Percentiles rank a stretch among this genome's conserved stretches.
phyloP scores from a whole-genome alignment of 306 rosid genomes.

The Sesbania bispinosa region DNA sequence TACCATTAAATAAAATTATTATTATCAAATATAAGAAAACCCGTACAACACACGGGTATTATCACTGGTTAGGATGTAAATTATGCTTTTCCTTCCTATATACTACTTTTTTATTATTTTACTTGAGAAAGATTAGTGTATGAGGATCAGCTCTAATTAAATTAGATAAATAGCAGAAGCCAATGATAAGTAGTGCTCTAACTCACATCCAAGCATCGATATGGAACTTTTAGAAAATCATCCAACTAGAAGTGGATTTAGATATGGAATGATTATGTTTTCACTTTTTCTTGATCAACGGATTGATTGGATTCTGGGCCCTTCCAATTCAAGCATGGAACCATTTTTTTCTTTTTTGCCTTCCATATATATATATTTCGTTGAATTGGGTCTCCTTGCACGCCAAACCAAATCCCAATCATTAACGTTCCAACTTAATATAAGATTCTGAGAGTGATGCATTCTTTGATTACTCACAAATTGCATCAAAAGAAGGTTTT shows the following conservation, averaged over 20 bases:
- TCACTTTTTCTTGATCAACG: slow-evolving; percentile 8
- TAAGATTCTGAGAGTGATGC: slow-evolving; percentile 16
- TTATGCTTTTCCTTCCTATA: background rate
- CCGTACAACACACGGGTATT: no score
- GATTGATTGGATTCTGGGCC: slow-evolving; percentile 21
- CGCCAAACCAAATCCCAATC: slow-evolving; percentile 37
- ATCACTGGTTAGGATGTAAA: background rate
- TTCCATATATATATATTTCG: background rate
- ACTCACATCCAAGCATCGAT: background rate
- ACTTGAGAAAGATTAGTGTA: background rate
- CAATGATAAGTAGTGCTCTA: slow-evolving; percentile 7
- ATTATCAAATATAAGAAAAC: no score
- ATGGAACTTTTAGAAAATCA: background rate
- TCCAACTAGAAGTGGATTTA: slow-evolving; percentile 12
- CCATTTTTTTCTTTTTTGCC: background rate
- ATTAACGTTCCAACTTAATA: slow-evolving; percentile 13
- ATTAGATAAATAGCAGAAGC: background rate
- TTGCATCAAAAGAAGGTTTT: slow-evolving; percentile 29
- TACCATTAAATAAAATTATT: no score
- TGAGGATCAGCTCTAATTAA: background rate
- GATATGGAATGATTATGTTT: slow-evolving; percentile 28
- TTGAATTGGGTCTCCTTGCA: slow-evolving; percentile 21
- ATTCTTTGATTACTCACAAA: slow-evolving; percentile 24
- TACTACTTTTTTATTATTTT: background rate
- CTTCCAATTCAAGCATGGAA: slow-evolving; percentile 11